Evolutionary conservation across 306 rosid genomes (phyloP).

Genomic region (Heteromeles arbutifolia): DNA sequence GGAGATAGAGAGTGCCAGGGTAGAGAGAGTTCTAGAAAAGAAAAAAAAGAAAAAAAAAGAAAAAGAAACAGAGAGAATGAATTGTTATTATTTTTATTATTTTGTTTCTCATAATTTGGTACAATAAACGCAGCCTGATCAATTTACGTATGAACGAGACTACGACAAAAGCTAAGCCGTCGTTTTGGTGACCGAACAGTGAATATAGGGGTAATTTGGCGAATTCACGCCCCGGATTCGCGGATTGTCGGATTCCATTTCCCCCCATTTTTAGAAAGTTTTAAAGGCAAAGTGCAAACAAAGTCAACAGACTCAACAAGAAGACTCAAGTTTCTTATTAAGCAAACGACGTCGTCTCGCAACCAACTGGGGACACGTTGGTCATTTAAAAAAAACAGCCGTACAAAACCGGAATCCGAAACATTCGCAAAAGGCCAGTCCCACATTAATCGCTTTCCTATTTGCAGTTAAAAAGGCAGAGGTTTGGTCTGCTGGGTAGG

Average conservation of each 20-base stretch:
- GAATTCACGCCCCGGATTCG: neutral
- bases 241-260: neutral
- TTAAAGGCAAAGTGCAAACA: neutral
- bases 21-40: no score
- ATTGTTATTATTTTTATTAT: no score
- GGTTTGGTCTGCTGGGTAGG: neutral
- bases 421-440: neutral
- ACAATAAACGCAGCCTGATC: no score
- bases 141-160: neutral
- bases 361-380: neutral
- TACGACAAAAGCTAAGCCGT: neutral
- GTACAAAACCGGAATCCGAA: constrained; percentile 1
- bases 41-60: no score
- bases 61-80: no score
- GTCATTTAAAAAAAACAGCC: constrained; percentile 11
- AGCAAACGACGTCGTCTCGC: neutral
- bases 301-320: neutral
- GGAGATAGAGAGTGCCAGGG: no score
- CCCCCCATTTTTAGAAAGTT: neutral
- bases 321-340: neutral
- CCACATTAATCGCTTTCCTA: neutral
- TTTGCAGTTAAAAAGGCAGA: constrained; percentile 27
- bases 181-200: neutral
- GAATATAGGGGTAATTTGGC: neutral
- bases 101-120: no score